phyloP scores from a whole-genome alignment of 176 grass and related monocot genomes.

The bread wheat (Triticum aestivum) region IWGSC_CS_RefSeq_v2.1 NC_057797.1:770113418-770113917 shows the following conservation, averaged over 20 bases:
- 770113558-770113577: conserved; percentile 86
- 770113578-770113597: conserved; percentile 69
- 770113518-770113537: conserved; percentile 86
- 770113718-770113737: conserved; percentile 81
- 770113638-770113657: not conserved
- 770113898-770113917: conserved; percentile 99
- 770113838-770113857: not conserved
- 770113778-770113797: conserved; percentile 1
- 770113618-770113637: conserved; percentile 44
- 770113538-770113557: conserved; percentile 74
- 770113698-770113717: conserved; percentile 29
- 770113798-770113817: conserved; percentile 1
- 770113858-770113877: conserved; percentile 36
- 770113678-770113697: not conserved
- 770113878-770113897: conserved; percentile 96
- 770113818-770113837: not conserved
- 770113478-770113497: conserved; percentile 89
- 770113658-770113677: not conserved
- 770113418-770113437: conserved; percentile 95
- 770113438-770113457: conserved; percentile 95
- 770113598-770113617: conserved; percentile 52
- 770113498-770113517: conserved; percentile 74
- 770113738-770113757: conserved; percentile 95
- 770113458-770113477: conserved; percentile 74
- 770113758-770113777: conserved; percentile 74